phyloP scores from a whole-genome alignment of 768 basidiomycete species.

The Auriscalpium orientale region DNA sequence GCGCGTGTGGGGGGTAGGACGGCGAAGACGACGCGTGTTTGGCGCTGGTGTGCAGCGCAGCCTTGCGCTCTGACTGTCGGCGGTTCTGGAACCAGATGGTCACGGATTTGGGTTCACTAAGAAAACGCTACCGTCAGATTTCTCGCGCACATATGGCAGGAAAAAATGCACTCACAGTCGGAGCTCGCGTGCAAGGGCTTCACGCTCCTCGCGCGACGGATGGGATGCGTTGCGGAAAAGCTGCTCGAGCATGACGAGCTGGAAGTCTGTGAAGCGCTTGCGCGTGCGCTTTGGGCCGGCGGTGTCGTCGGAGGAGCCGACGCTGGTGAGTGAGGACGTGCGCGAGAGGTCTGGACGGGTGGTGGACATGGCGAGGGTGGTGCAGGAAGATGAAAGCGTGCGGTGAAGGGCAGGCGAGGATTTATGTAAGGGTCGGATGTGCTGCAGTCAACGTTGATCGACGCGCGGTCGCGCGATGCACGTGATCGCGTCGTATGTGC shows the following conservation, averaged over 20 bases:
- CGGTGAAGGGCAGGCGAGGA: neutral
- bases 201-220: conserved; percentile 16
- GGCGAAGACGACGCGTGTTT: neutral
- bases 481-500: neutral
- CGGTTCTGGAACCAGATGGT: conserved; percentile 31
- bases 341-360: conserved; percentile 1
- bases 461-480: conserved; percentile 4
- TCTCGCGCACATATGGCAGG: neutral
- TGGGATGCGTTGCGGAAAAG: conserved; percentile 13
- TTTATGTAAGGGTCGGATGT: neutral
- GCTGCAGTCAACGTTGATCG: conserved; percentile 4
- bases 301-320: conserved; percentile 2
- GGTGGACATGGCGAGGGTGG: conserved; percentile 3
- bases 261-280: conserved; percentile 14
- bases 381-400: neutral
- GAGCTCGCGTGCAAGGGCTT: conserved; percentile 10
- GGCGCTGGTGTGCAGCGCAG: neutral
- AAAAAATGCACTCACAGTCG: conserved; percentile 2
- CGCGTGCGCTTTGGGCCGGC: conserved; percentile 9
- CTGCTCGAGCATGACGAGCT: conserved; percentile 13
- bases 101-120: conserved; percentile 23
- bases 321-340: conserved; percentile 11
- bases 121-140: neutral
- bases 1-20: neutral
- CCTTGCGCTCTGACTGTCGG: conserved; percentile 21